Conservation (phyloP, 129 eudicot genomes). For the Smallanthus sonchifolius region DNA sequence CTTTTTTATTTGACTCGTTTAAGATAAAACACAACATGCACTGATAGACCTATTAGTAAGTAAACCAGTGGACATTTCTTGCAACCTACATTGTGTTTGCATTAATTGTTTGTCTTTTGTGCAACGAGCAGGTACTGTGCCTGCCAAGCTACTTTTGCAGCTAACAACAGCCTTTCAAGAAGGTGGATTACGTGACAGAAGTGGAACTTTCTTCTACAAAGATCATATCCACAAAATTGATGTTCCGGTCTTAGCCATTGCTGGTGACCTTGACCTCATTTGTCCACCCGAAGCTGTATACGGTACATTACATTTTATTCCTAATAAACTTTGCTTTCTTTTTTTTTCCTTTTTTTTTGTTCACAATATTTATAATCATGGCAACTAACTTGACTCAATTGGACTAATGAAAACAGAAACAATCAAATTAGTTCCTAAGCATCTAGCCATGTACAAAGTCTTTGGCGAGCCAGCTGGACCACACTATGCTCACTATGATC, state of each 20-base stretch:
- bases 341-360: background rate
- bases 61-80: background rate
- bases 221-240: conserved; percentile 51
- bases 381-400: conserved; percentile 2
- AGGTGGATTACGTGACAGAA: conserved; percentile 68
- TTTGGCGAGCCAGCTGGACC: conserved; percentile 66
- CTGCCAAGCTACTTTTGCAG: conserved; percentile 74
- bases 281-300: conserved; percentile 92
- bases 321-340: background rate
- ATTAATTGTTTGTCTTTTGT: background rate
- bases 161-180: conserved; percentile 61
- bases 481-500: conserved; percentile 79
- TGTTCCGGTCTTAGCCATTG: conserved; percentile 65
- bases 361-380: background rate
- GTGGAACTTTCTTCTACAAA: conserved; percentile 62
- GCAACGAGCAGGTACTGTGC: conserved; percentile 51
- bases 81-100: background rate
- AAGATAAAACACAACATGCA: background rate
- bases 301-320: conserved; percentile 38
- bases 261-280: conserved; percentile 66
- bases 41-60: background rate
- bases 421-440: conserved; percentile 51
- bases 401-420: conserved; percentile 50
- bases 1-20: background rate
- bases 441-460: conserved; percentile 52